phyloP scores from a whole-genome alignment of 805 yeast species.

The Kluyveromyces wickerhamii region DNA sequence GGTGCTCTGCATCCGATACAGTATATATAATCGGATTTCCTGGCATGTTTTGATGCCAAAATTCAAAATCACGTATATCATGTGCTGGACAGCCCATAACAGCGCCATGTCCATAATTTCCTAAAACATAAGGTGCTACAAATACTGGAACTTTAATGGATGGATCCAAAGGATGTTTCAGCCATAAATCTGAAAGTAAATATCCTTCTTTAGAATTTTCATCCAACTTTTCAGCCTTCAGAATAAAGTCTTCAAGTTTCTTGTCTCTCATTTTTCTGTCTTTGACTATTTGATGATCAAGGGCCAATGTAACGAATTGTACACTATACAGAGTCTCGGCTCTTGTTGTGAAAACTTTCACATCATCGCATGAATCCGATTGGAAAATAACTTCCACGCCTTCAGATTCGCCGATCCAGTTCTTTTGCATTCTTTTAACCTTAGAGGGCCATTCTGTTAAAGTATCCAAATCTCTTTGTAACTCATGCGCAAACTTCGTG shows the following conservation, averaged over 20 bases:
- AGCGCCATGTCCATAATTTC: slow-evolving; percentile 68
- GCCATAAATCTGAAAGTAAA: slow-evolving; percentile 36
- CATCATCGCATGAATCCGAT: slow-evolving; percentile 20
- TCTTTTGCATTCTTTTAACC: slow-evolving; percentile 81
- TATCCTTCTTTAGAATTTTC: slow-evolving; percentile 56
- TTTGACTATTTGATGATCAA: slow-evolving; percentile 55
- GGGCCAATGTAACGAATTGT: slow-evolving; percentile 73
- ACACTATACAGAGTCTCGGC: slow-evolving; percentile 82
- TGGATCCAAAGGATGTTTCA: slow-evolving; percentile 50
- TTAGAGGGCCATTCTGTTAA: slow-evolving; percentile 79
- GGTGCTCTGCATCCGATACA: slow-evolving; percentile 35
- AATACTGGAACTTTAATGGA: slow-evolving; percentile 54
- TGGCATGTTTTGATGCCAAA: slow-evolving; percentile 65
- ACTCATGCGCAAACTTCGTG: slow-evolving; percentile 65
- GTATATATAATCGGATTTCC: slow-evolving; percentile 34
- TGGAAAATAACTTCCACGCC: slow-evolving; percentile 66
- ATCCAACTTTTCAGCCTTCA: slow-evolving; percentile 29
- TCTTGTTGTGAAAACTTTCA: slow-evolving; percentile 74
- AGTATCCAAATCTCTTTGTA: slow-evolving; percentile 53
- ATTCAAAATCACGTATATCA: slow-evolving; percentile 73
- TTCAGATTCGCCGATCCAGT: slow-evolving; percentile 88
- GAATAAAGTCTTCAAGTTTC: slow-evolving; percentile 41
- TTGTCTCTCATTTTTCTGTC: slow-evolving; percentile 33
- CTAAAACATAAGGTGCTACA: slow-evolving; percentile 85
- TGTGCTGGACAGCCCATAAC: slow-evolving; percentile 99